Conservation (phyloP, 148 eudicot species). For the Cornus suecica region DNA sequence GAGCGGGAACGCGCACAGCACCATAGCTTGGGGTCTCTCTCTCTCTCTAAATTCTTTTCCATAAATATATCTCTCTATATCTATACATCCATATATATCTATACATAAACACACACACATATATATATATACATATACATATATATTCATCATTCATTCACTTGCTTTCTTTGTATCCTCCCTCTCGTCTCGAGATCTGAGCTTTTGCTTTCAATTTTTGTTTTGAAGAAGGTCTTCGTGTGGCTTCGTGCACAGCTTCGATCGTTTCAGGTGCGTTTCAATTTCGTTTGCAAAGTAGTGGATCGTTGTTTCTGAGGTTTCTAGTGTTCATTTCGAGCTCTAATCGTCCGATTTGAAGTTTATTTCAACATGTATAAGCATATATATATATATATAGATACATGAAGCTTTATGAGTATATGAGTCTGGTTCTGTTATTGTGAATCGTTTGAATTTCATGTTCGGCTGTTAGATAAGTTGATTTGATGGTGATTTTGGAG, state of each 20-base stretch:
- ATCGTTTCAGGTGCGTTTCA: slow-evolving; percentile 13
- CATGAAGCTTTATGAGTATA: background rate
- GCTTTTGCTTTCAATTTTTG: background rate
- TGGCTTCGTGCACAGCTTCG: background rate
- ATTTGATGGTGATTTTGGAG: background rate
- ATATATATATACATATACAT: background rate
- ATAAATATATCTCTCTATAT: no score
- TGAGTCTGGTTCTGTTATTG: background rate
- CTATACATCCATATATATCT: background rate
- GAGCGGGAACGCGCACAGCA: slow-evolving; percentile 17
- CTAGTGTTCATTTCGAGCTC: slow-evolving; percentile 3
- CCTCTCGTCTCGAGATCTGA: slow-evolving; percentile 9
- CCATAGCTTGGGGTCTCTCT: slow-evolving; percentile 1
- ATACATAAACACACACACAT: no score
- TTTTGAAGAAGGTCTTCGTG: background rate
- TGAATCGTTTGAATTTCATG: background rate
- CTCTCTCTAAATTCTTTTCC: slow-evolving; percentile 4
- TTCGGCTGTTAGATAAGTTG: background rate
- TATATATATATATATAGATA: background rate
- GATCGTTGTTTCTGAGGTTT: slow-evolving; percentile 4
- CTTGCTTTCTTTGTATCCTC: background rate
- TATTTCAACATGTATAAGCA: background rate
- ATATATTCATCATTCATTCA: background rate
- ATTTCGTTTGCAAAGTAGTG: background rate
- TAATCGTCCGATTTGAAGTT: background rate